Conservation (phyloP, 2,329 filamentous ascomycete genomes). For the Sclerotinia subarctica region DNA sequence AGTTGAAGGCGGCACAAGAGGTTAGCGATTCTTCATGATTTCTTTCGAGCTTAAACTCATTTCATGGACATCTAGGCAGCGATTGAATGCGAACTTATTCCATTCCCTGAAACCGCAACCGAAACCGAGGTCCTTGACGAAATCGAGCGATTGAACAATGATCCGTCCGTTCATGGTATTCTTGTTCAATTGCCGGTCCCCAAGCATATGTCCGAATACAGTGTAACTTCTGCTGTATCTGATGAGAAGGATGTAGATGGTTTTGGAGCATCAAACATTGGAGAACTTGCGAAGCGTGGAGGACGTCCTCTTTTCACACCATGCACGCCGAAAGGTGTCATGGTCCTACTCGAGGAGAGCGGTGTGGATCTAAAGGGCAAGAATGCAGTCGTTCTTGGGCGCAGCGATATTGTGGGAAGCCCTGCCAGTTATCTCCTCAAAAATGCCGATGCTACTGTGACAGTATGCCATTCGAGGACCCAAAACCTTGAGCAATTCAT, state of each 20-base stretch:
- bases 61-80: constrained; percentile 61
- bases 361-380: constrained; percentile 84
- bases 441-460: constrained; percentile 95
- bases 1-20: constrained; percentile 93
- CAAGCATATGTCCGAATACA: constrained; percentile 83
- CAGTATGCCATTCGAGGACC: constrained; percentile 91
- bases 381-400: constrained; percentile 88
- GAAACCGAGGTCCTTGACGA: constrained; percentile 83
- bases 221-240: constrained; percentile 82
- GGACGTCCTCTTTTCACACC: constrained; percentile 86
- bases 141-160: constrained; percentile 80
- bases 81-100: constrained; percentile 82
- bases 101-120: constrained; percentile 75
- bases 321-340: constrained; percentile 96
- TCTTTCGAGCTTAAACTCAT: constrained; percentile 11
- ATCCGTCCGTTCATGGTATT: constrained; percentile 82
- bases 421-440: constrained; percentile 94
- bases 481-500: constrained; percentile 68
- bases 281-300: constrained; percentile 92
- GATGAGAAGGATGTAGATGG: constrained; percentile 98
- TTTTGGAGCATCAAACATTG: constrained; percentile 91
- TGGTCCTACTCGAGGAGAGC: constrained; percentile 82
- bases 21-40: constrained; percentile 45
- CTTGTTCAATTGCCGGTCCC: constrained; percentile 92
- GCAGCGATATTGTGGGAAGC: constrained; percentile 96